Evolutionary conservation across 371 early-diverging fungal species (phyloP).

Genomic region (Actinomucor elegans): DNA sequence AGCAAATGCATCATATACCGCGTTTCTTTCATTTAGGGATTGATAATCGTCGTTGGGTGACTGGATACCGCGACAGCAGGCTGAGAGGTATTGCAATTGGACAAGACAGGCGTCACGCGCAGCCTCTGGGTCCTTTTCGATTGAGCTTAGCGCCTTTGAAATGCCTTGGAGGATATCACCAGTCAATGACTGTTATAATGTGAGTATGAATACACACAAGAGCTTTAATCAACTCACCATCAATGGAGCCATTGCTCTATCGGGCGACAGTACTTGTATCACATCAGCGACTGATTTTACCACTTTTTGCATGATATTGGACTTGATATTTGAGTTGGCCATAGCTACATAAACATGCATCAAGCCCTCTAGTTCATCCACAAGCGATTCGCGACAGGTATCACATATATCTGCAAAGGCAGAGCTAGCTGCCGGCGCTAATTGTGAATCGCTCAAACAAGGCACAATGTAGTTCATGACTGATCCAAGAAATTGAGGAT

Average conservation of each 20-base stretch:
- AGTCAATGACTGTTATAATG: conserved; percentile 26
- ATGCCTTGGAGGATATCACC: conserved; percentile 45
- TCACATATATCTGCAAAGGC: conserved; percentile 77
- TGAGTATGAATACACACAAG: background rate
- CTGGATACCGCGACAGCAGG: conserved; percentile 57
- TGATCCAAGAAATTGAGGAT: conserved; percentile 59
- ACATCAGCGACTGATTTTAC: conserved; percentile 74
- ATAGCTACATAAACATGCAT: conserved; percentile 60
- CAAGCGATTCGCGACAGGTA: conserved; percentile 65
- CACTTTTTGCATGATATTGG: conserved; percentile 65
- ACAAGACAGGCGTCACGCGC: conserved; percentile 22
- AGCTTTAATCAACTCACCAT: conserved; percentile 58
- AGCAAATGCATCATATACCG: conserved; percentile 41
- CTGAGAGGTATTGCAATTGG: conserved; percentile 49
- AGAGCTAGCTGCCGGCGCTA: conserved; percentile 66
- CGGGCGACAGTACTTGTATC: conserved; percentile 62
- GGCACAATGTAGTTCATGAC: conserved; percentile 70
- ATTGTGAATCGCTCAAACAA: conserved; percentile 55
- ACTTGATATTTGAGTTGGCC: conserved; percentile 37
- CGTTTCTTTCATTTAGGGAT: conserved; percentile 29
- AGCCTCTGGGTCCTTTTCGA: conserved; percentile 13
- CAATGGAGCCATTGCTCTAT: conserved; percentile 53
- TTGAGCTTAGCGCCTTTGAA: conserved; percentile 22
- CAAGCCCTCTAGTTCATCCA: conserved; percentile 59
- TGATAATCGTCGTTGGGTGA: conserved; percentile 53